Evolutionary conservation across 78 protist genomes (phyloP), one percentile per base, ranked within the genome.

Genomic region (Dictyostelium citrinum): DNA sequence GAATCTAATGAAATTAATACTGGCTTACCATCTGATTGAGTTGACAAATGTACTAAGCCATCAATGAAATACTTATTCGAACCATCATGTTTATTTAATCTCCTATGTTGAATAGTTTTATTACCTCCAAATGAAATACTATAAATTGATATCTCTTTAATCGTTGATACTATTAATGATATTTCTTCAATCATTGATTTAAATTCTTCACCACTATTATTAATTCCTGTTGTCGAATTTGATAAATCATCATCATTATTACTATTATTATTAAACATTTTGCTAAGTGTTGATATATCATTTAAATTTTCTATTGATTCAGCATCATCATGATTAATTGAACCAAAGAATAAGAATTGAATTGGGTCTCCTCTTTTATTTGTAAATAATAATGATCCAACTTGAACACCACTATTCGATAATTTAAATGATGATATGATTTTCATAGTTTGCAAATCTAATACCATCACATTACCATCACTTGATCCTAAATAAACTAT

Each of bases 381-480:
- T 33, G 24, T 12, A 35, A 70, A 70, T 31, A 33, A 16, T 33
- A 70, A 33, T 27, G 77, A 70, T 16, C 35, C 77, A 33, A 70
- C 77, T 31, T 39, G 20, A 12, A 20, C 33, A 11, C 72, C 72
- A 33, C 45, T 70, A 33, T 17, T 16, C 4, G 39, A 33, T 70
- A 33, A 16, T 70, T 70, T 70, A 70, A 70, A 70, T 33, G 43
- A 33, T 27, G 77, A 33, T 27, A 33, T 31, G n/a, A 70, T 33
- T 33, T 70, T 70, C 77, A 70, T 70, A 14, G 77, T 70, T 70
- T 70, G 77, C 6, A 70, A 70, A 70, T 70, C 77, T 16, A 70
- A 70, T 12, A 31, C 43, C 45, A 70, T 33, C 0, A 70, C 16
- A 70, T 31, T 33, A 16, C 45, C 77, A 70, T 70, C 45, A 17